Conservation (phyloP, 352 stramenopile genomes). For the Pythium apleroticum region DNA sequence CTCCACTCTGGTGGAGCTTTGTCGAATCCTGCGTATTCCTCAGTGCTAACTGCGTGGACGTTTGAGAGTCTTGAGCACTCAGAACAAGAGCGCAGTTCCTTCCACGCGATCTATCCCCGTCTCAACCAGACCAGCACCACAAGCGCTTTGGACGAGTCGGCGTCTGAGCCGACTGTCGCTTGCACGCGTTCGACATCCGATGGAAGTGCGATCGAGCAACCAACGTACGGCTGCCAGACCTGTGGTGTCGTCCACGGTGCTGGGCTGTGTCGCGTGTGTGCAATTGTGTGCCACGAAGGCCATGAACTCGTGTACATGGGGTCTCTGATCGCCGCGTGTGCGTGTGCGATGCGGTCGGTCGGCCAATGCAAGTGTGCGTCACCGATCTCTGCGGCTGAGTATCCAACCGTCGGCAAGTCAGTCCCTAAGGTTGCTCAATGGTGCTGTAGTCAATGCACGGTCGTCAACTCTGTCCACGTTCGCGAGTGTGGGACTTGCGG, state of each 20-base stretch:
- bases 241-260: conserved; percentile 73
- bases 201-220: conserved; percentile 77
- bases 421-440: conserved; percentile 52
- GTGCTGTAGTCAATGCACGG: conserved; percentile 82
- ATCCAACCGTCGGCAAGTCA: conserved; percentile 33
- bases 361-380: conserved; percentile 55
- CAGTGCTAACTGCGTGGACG: conserved; percentile 22
- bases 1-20: not conserved
- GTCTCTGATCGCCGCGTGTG: conserved; percentile 63
- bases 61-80: conserved; percentile 14
- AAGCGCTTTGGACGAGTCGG: not conserved
- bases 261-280: conserved; percentile 65
- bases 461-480: conserved; percentile 64
- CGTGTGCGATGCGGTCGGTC: conserved; percentile 55
- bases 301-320: conserved; percentile 83
- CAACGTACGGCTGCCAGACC: conserved; percentile 79
- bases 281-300: conserved; percentile 73
- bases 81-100: not conserved
- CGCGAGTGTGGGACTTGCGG: conserved; percentile 70
- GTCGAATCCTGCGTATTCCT: not conserved
- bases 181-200: conserved; percentile 77
- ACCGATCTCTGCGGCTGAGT: conserved; percentile 39
- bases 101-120: conserved; percentile 17
- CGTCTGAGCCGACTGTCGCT: conserved; percentile 25
- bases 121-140: conserved; percentile 4